Base-by-base conservation (phyloP, 106 monocot genomes). In the Acorus calamus region DNA sequence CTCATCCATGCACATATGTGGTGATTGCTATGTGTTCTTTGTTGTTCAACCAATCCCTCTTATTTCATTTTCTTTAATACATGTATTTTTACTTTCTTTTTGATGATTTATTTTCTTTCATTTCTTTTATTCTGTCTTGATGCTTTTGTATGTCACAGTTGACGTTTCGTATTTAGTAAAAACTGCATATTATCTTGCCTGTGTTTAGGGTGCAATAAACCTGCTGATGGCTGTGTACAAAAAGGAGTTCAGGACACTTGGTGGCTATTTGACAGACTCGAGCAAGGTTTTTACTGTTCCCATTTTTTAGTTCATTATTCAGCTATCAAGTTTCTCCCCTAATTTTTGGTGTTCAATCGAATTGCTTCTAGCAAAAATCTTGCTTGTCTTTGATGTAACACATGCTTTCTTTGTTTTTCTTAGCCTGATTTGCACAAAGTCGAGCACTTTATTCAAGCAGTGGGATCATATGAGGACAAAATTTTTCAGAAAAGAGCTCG, bases 401-500 rank as follows among this genome's bases (percentile, higher is more conserved):
- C 53, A 50, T 44, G 44, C 57, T 59, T 53, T 60, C n/a, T 42
- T 14, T 55, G 50, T 65, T 66, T 65, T 53, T 53, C 53, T 46
- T 79, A 92, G 92, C 92, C 87, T 7, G 58, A 92, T 78, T 75
- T 94, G 68, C 73, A 75, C 67, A 86, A 65, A 78, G 93, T 94
- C 6, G 89, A 94, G 66, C 93, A 84, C 75, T 94, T 94, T 80
- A 94, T 94, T 73, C 93, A 94, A 65, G 81, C 89, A 55, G 89
- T 94, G 2, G 93, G 93, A 42, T 79, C 89, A 4, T 94, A 74
- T 66, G 93, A 94, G 74, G 93, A 94, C 72, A 83, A 65, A 57
- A 94, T 94, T 63, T 94, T 94, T 62, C 86, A 89, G 66, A 94
- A 94, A 77, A 83, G 93, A 79, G 79, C 86, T 75, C 89, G 84